Base-by-base conservation (phyloP, 805 yeast genomes). In the Lipomyces mesembrius region DNA sequence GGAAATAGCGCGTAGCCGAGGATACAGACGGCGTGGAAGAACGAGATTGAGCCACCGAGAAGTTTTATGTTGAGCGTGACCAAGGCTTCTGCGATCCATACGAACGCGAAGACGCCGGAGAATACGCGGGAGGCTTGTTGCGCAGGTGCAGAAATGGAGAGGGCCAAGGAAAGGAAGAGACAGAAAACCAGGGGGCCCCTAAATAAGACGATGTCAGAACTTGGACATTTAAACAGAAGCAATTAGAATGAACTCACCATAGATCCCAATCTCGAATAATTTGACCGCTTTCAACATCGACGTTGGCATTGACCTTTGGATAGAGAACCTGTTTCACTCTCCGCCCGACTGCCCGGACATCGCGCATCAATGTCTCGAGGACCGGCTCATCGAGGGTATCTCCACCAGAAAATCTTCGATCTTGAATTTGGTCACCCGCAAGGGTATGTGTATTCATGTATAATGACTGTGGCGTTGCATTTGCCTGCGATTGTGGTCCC, bases 341-440 rank as follows among this genome's bases (percentile, higher is more conserved):
- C 5, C 75, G 72, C 0, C 84, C 84, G 32, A 83, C 84, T 3
- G 82, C 80, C 43, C 73, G 75, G 34, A 83, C 69, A 67, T 83
- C 87, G 49, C 87, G 78, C 73, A 78, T 71, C 7, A 88, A 76
- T 0, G 92, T 88, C 39, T 81, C 78, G 73, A 80, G 75, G 8
- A 88, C 88, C 0, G 92, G 90, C 77, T 88, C 92, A 73, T 88
- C 91, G 12, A 88, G 77, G 2, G 92, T 88, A 74, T 88, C 89
- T 35, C 90, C 90, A 1, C 92, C 92, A 25, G 86, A 75, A 74
- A 83, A 87, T 68, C 85, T 83, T 17, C 80, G 74, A 32, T 86
- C 81, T 73, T 85, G 88, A 35, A 72, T 61, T 57, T 63, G 72
- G 52, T 72, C 74, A 25, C 74, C 74, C 37, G 68, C 73, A 9